Evolutionary conservation across 2,329 filamentous ascomycete species (phyloP).

Genomic region (Fusarium sp.): DNA sequence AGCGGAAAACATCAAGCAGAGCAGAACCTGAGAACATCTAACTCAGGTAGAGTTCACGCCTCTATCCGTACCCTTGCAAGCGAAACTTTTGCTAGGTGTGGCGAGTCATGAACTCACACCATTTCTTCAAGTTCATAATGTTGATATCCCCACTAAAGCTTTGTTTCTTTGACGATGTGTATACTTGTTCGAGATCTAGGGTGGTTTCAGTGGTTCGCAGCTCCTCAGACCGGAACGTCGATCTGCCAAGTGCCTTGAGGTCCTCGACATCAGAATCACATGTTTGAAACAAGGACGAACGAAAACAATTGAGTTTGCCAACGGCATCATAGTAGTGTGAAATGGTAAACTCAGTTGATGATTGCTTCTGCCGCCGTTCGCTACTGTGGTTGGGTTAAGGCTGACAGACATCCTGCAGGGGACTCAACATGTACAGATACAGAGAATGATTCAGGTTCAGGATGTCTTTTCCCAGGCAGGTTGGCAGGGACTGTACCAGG

Average conservation of each 20-base stretch:
- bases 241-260: background rate
- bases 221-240: background rate
- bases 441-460: background rate
- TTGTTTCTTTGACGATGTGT: constrained; percentile 11
- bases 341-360: constrained; percentile 3
- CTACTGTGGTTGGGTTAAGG: background rate
- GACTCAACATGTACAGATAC: background rate
- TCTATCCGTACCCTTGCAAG: constrained; percentile 16
- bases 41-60: constrained; percentile 1
- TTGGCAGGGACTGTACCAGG: constrained; percentile 1
- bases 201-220: constrained; percentile 1
- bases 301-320: constrained; percentile 7
- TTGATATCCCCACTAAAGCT: constrained; percentile 2
- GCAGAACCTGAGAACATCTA: background rate
- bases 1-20: constrained; percentile 7
- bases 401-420: background rate
- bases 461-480: background rate
- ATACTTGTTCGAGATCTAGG: constrained; percentile 2
- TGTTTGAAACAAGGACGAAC: background rate
- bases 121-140: background rate
- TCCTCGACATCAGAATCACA: background rate
- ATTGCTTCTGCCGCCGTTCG: background rate
- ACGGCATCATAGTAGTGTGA: constrained; percentile 7
- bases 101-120: constrained; percentile 29
- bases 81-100: background rate